phyloP scores from a whole-genome alignment of 2,329 filamentous ascomycete genomes.

The Diaporthe capsici region DNA sequence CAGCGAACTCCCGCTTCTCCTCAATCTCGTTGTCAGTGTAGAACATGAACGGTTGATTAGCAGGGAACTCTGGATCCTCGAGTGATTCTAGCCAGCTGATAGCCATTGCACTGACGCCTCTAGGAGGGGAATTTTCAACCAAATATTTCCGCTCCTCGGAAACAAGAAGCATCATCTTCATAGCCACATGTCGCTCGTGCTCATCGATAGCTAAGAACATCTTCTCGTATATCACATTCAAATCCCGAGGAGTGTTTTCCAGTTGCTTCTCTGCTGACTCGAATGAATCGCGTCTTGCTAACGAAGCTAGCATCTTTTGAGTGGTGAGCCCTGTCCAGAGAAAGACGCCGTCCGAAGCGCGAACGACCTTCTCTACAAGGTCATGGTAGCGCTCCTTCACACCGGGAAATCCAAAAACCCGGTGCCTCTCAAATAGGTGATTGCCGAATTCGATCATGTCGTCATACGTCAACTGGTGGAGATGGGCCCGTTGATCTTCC shows the following conservation, averaged over 20 bases:
- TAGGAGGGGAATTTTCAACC: too few species aligned
- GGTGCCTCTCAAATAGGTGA: background rate
- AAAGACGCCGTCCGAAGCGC: background rate
- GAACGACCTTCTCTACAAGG: background rate
- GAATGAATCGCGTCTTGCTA: background rate
- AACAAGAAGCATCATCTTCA: background rate
- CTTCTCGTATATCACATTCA: too few species aligned
- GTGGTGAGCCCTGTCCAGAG: background rate
- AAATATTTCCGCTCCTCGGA: background rate
- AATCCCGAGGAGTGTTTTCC: too few species aligned
- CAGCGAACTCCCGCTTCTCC: background rate
- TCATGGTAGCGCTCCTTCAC: background rate
- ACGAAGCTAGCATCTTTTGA: background rate
- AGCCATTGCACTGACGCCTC: background rate
- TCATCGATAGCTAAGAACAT: background rate
- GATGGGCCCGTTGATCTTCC: background rate
- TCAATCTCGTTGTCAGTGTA: background rate
- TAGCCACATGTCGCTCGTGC: fast-evolving
- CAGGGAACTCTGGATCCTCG: background rate
- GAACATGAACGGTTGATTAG: background rate
- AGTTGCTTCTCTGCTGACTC: background rate
- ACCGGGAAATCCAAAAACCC: background rate
- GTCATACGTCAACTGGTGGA: background rate
- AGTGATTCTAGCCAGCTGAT: background rate
- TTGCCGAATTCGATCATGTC: background rate